Evolutionary conservation across 164 flowering plant genomes (phyloP).

Genomic region (Aristolochia contorta): DNA sequence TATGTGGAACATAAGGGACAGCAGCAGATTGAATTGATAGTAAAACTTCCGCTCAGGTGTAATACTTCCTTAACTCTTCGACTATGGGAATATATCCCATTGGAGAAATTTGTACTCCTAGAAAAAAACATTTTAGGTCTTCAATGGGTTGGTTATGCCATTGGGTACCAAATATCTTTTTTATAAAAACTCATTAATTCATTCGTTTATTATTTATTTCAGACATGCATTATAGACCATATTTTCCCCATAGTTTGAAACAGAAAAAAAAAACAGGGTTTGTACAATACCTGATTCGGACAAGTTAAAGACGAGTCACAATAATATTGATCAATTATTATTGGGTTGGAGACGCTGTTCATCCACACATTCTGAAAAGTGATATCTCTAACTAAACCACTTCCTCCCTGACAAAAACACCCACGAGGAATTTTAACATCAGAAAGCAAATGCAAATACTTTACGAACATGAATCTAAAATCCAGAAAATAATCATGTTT

Average conservation of each 20-base stretch:
- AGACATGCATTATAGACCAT: not conserved
- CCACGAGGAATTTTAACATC: not conserved
- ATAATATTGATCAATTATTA: conserved; percentile 84
- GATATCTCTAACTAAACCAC: conserved; percentile 51
- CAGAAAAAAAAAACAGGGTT: not conserved
- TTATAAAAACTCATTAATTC: too few species aligned
- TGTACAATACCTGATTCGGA: conserved; percentile 56
- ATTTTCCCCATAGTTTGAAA: not conserved
- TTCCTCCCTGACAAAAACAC: conserved; percentile 61
- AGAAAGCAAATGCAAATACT: too few species aligned
- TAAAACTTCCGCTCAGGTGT: not conserved
- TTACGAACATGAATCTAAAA: too few species aligned
- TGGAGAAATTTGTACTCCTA: too few species aligned
- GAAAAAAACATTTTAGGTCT: too few species aligned
- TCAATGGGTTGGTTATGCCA: not conserved
- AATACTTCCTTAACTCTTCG: too few species aligned
- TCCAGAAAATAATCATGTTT: too few species aligned
- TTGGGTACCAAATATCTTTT: not conserved
- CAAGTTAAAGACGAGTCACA: conserved; percentile 70
- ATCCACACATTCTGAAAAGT: conserved; percentile 52
- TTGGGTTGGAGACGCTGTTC: conserved; percentile 81
- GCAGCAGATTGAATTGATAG: not conserved
- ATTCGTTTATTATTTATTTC: not conserved
- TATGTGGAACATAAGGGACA: too few species aligned
- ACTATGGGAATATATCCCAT: too few species aligned